Conservation (phyloP, 495 filamentous ascomycete species). For the Tuber magnatum region DNA sequence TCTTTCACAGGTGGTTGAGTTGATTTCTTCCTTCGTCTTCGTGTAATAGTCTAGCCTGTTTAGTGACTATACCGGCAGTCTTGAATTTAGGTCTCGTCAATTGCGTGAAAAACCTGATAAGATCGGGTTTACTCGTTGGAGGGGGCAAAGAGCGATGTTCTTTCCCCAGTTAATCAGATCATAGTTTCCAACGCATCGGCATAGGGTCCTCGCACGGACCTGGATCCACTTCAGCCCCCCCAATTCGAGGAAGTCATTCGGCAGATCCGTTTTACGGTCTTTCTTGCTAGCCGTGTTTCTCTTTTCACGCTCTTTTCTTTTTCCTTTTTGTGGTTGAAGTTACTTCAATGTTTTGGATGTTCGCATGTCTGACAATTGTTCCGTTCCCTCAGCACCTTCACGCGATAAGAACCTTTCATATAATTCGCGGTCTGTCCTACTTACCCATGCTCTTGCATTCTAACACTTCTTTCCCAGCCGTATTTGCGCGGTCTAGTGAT, state of each 20-base stretch:
- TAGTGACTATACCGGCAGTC: background rate
- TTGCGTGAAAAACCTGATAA: background rate
- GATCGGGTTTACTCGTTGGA: background rate
- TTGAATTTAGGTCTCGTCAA: background rate
- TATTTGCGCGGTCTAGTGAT: background rate
- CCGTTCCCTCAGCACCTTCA: background rate
- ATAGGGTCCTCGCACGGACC: conserved; percentile 1
- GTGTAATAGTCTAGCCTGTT: background rate
- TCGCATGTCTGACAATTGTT: background rate
- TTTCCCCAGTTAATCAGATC: background rate
- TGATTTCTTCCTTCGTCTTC: background rate
- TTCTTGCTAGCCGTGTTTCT: background rate
- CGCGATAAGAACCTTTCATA: background rate
- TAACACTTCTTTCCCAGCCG: background rate
- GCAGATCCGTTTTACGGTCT: background rate
- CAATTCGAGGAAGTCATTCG: background rate
- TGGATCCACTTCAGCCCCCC: background rate
- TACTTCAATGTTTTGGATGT: background rate
- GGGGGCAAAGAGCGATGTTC: background rate
- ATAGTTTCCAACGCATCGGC: background rate
- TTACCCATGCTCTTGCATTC: background rate
- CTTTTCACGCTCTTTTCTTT: background rate
- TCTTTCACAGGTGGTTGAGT: background rate
- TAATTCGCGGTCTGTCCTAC: background rate
- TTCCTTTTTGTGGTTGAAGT: background rate